Percentiles rank a stretch among this genome's conserved stretches.
Evolutionary conservation across 352 stramenopile genomes (phyloP).

Genomic region (Phytopythium chamaehyphon): DNA sequence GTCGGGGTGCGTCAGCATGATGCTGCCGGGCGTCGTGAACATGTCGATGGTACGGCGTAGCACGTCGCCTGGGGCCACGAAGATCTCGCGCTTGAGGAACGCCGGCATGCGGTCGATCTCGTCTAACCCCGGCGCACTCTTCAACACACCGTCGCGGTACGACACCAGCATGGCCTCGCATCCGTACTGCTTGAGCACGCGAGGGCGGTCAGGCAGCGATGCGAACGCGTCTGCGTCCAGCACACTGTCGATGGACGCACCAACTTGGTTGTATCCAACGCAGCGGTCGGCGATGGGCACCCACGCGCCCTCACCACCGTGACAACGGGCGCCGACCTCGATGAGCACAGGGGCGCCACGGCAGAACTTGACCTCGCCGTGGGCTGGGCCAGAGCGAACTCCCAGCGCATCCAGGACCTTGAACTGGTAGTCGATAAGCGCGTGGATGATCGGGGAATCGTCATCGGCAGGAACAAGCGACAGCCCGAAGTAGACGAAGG

Average conservation of each 20-base stretch:
- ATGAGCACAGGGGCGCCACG: slow-evolving; percentile 89
- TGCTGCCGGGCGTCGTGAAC: slow-evolving; percentile 93
- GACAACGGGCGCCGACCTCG: slow-evolving; percentile 94
- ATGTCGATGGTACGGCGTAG: slow-evolving; percentile 93
- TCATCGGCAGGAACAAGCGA: slow-evolving; percentile 60
- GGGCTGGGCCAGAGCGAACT: slow-evolving; percentile 67
- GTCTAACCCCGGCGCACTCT: slow-evolving; percentile 84
- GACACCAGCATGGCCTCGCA: slow-evolving; percentile 93
- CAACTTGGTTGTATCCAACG: slow-evolving; percentile 94
- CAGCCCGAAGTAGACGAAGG: slow-evolving; percentile 94
- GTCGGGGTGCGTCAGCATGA: slow-evolving; percentile 92
- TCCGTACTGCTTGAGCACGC: slow-evolving; percentile 75
- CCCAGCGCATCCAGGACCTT: slow-evolving; percentile 72
- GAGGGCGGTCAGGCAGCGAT: slow-evolving; percentile 61
- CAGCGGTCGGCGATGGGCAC: slow-evolving; percentile 88
- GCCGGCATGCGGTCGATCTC: slow-evolving; percentile 90
- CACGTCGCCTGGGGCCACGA: slow-evolving; percentile 73
- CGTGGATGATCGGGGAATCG: slow-evolving; percentile 47
- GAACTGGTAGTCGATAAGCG: slow-evolving; percentile 85
- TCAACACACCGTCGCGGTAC: slow-evolving; percentile 90
- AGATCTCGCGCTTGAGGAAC: slow-evolving; percentile 91
- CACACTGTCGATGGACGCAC: slow-evolving; percentile 85
- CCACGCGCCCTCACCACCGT: slow-evolving; percentile 95
- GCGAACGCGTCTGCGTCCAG: slow-evolving; percentile 53
- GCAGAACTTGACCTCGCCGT: slow-evolving; percentile 87